A percentile compares a stretch with the other conserved stretches of the same genome.
phyloP scores from a whole-genome alignment of 257 asterid species.

The Solanum gracilifrons region DNA sequence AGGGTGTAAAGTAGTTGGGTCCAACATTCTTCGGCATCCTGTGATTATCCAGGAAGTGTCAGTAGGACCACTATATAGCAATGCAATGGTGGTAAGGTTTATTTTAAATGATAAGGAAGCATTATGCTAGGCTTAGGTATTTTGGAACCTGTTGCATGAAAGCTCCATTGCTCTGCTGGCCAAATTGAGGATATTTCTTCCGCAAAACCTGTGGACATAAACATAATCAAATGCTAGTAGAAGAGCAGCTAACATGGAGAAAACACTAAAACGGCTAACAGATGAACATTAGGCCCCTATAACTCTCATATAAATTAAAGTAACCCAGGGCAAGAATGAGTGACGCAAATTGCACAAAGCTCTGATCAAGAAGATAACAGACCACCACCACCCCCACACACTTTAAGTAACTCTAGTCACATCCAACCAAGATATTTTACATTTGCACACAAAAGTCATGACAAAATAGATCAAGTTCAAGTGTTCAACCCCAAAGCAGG shows the following conservation, averaged over 20 bases:
- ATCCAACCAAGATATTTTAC: background rate
- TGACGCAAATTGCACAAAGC: background rate
- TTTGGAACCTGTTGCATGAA: slow-evolving; percentile 91
- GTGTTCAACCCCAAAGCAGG: background rate
- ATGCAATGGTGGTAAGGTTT: background rate
- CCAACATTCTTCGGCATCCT: slow-evolving; percentile 99
- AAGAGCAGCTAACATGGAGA: background rate
- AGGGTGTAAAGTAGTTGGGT: slow-evolving; percentile 84
- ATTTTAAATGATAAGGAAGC: background rate
- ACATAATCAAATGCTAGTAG: background rate
- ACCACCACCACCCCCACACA: background rate
- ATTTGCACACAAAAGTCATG: background rate
- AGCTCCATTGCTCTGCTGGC: slow-evolving; percentile 88
- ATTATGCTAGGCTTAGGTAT: background rate
- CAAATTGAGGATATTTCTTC: slow-evolving; percentile 95
- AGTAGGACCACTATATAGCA: background rate
- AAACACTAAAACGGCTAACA: background rate
- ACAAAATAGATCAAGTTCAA: background rate
- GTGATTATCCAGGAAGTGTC: slow-evolving; percentile 9
- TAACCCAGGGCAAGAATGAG: background rate
- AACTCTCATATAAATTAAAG: background rate
- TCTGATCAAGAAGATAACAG: background rate
- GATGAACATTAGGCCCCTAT: background rate
- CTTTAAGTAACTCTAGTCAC: background rate
- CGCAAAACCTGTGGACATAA: slow-evolving; percentile 58